Evolutionary conservation across 495 filamentous ascomycete genomes (phyloP).

Genomic region (Ramalina peruviana): DNA sequence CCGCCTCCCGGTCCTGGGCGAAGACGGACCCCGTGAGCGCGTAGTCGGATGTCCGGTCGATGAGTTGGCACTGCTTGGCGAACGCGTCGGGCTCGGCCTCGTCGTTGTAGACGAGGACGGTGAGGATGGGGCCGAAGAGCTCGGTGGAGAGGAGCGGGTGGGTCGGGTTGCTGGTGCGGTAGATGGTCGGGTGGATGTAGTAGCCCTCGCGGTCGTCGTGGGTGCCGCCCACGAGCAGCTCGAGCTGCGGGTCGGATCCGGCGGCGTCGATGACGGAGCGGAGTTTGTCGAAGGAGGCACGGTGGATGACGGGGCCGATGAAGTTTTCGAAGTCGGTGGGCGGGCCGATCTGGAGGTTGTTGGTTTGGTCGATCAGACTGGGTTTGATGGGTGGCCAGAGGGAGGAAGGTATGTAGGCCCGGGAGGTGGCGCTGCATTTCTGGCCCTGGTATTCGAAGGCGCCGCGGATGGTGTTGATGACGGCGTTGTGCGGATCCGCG

Average conservation of each 20-base stretch:
- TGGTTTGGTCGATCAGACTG: constrained; percentile 47
- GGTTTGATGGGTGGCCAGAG: constrained; percentile 45
- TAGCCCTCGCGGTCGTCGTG: constrained; percentile 48
- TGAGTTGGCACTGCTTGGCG: constrained; percentile 35
- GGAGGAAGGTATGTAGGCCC: constrained; percentile 55
- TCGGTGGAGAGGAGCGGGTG: constrained; percentile 48
- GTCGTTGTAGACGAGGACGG: constrained; percentile 45
- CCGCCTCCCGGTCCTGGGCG: constrained; percentile 49
- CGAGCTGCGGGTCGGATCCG: constrained; percentile 46
- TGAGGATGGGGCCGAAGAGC: constrained; percentile 51
- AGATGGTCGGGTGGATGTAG: constrained; percentile 56
- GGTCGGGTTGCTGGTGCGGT: constrained; percentile 47
- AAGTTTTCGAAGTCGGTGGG: constrained; percentile 53
- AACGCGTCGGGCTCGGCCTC: constrained; percentile 33
- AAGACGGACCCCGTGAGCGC: constrained; percentile 70
- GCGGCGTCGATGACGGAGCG: constrained; percentile 44
- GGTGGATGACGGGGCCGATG: constrained; percentile 43
- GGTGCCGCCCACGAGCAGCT: constrained; percentile 43
- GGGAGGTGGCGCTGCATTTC: constrained; percentile 75
- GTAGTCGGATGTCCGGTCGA: constrained; percentile 59
- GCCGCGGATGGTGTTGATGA: constrained; percentile 66
- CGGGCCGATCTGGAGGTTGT: constrained; percentile 51
- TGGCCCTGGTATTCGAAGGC: constrained; percentile 87
- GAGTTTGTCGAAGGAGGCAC: constrained; percentile 39
- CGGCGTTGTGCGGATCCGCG: constrained; percentile 64